phyloP scores from a whole-genome alignment of 1,284 basidiomycete genomes.

The Boletellus deceptivus region DNA sequence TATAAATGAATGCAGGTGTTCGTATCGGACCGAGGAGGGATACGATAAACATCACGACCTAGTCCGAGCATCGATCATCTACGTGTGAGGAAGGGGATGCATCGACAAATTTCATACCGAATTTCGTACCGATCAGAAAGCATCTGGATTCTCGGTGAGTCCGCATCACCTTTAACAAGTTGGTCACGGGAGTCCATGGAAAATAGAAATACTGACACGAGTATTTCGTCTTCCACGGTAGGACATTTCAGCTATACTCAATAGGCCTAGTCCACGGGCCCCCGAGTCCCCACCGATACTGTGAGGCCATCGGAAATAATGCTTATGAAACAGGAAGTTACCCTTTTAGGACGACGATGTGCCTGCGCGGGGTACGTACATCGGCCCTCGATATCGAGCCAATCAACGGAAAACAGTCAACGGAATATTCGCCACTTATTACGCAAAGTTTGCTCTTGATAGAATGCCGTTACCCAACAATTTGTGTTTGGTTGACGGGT shows the following conservation, averaged over 20 bases:
- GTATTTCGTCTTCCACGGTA: background rate
- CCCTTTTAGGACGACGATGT: background rate
- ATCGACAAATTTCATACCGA: slow-evolving; percentile 6
- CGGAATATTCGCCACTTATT: background rate
- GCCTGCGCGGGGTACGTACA: slow-evolving; percentile 2
- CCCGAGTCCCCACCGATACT: background rate
- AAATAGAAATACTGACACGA: background rate
- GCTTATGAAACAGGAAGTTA: background rate
- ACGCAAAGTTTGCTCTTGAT: no score
- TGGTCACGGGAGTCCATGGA: background rate
- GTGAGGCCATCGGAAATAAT: background rate
- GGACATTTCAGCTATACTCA: no score
- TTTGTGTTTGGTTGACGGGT: no score
- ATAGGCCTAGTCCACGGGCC: background rate
- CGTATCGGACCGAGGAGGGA: background rate
- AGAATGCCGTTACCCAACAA: no score
- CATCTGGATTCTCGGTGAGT: background rate
- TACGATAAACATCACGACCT: background rate
- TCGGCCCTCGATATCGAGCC: background rate
- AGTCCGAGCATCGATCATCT: slow-evolving; percentile 3
- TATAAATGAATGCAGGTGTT: slow-evolving; percentile 2
- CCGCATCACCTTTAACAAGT: background rate
- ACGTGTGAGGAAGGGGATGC: slow-evolving; percentile 1
- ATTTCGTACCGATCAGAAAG: slow-evolving; percentile 5
- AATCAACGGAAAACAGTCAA: background rate